A percentile compares a stretch with the other conserved stretches of the same genome.
phyloP scores from a whole-genome alignment of 768 basidiomycete genomes.

The Macrolepiota fuliginosa region DNA sequence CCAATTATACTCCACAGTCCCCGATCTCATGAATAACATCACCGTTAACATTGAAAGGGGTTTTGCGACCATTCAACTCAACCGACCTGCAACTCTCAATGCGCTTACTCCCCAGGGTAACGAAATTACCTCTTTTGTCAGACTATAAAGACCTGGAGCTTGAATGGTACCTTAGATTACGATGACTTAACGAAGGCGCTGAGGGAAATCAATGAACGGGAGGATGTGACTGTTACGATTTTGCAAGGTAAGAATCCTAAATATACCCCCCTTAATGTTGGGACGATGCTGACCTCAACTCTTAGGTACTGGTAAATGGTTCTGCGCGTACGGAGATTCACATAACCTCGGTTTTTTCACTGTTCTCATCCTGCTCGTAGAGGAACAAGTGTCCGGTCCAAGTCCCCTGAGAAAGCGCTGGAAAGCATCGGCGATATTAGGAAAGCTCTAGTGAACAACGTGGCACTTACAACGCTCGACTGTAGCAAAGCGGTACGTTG shows the following conservation, averaged over 20 bases:
- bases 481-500: conserved; percentile 59
- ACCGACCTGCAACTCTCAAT: conserved; percentile 58
- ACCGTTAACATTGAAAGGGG: conserved; percentile 47
- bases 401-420: conserved; percentile 12
- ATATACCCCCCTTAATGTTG: neutral
- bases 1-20: neutral
- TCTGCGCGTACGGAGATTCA: conserved; percentile 57
- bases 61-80: conserved; percentile 69
- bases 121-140: conserved; percentile 6
- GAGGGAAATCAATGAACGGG: conserved; percentile 53
- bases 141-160: neutral
- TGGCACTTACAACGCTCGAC: conserved; percentile 54
- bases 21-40: conserved; percentile 22
- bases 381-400: conserved; percentile 54
- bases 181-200: conserved; percentile 55
- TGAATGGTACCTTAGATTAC: conserved; percentile 47
- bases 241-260: conserved; percentile 53
- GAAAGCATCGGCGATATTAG: conserved; percentile 33
- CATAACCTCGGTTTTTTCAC: neutral
- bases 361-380: conserved; percentile 28
- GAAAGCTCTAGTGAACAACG: conserved; percentile 41
- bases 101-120: conserved; percentile 53
- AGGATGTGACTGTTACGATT: conserved; percentile 63
- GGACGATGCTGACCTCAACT: neutral
- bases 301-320: conserved; percentile 66